A percentile compares a stretch with the other conserved stretches of the same genome.
Evolutionary conservation across 2,329 filamentous ascomycete genomes (phyloP).

Genomic region (Teratosphaeria pseudoeucalypti): DNA sequence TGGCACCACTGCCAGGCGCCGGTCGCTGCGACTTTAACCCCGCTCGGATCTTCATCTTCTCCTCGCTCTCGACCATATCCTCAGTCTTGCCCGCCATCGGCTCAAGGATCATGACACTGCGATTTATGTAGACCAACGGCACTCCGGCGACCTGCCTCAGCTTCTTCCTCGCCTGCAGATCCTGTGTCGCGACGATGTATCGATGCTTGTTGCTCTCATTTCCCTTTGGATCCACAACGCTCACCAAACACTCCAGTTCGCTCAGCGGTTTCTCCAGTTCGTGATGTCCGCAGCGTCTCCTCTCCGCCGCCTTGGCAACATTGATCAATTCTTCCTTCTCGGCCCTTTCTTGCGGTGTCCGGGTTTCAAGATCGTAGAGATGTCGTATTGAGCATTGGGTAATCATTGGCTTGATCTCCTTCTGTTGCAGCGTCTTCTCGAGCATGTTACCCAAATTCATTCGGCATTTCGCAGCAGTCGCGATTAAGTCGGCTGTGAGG

Average conservation of each 20-base stretch:
- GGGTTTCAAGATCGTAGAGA: conserved; percentile 47
- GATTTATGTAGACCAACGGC: conserved; percentile 66
- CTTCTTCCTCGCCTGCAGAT: conserved; percentile 49
- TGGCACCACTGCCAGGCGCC: conserved; percentile 9
- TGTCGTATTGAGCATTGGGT: conserved; percentile 73
- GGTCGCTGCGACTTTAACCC: conserved; percentile 43
- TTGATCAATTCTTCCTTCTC: conserved; percentile 53
- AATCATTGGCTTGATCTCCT: conserved; percentile 71
- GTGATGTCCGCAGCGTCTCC: conserved; percentile 68
- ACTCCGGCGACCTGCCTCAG: conserved; percentile 61
- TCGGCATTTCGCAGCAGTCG: conserved; percentile 71
- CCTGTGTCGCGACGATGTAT: conserved; percentile 69
- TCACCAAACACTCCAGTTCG: conserved; percentile 58
- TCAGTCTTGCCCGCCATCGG: conserved; percentile 62
- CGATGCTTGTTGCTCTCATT: conserved; percentile 64
- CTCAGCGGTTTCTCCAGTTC: conserved; percentile 61
- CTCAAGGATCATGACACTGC: conserved; percentile 69
- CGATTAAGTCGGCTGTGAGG: conserved; percentile 76
- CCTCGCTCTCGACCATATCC: conserved; percentile 54
- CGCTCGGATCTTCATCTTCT: conserved; percentile 62
- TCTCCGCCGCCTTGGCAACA: conserved; percentile 63
- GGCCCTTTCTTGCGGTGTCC: conserved; percentile 11
- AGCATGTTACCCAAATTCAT: conserved; percentile 76
- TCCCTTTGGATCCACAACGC: conserved; percentile 69
- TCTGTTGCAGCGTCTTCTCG: conserved; percentile 71